Evolutionary conservation across 192 early-diverging fungal genomes (phyloP).

Genomic region (Pilaira anomala): DNA sequence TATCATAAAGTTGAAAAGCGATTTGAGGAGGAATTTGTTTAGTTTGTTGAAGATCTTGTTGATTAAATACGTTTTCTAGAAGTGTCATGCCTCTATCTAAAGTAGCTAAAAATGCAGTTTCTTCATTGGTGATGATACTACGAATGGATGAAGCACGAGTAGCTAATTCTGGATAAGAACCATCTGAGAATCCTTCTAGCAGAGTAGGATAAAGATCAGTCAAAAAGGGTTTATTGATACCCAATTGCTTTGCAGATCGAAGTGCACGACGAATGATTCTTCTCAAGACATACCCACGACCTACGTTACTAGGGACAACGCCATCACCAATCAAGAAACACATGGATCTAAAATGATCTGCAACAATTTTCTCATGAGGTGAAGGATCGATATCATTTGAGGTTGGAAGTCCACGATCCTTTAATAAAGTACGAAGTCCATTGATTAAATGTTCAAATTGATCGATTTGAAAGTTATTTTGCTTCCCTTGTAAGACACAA

Average conservation of each 20-base stretch:
- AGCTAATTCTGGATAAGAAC: conserved; percentile 41
- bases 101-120: conserved; percentile 45
- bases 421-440: conserved; percentile 40
- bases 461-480: conserved; percentile 56
- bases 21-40: conserved; percentile 42
- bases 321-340: conserved; percentile 57
- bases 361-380: conserved; percentile 55
- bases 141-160: conserved; percentile 40
- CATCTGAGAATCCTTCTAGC: conserved; percentile 35
- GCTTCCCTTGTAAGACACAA: conserved; percentile 47
- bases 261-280: conserved; percentile 57
- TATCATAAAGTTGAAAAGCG: conserved; percentile 56
- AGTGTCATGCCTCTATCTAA: conserved; percentile 46
- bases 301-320: conserved; percentile 54
- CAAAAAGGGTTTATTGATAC: conserved; percentile 52
- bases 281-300: conserved; percentile 57
- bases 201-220: conserved; percentile 46
- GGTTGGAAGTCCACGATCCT: conserved; percentile 25
- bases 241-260: conserved; percentile 55
- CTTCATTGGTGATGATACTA: conserved; percentile 45
- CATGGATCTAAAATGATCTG: conserved; percentile 55
- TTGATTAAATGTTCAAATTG: conserved; percentile 43
- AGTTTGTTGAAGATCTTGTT: conserved; percentile 29
- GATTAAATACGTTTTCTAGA: conserved; percentile 43
- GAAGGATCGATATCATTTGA: conserved; percentile 21